These are phyloP conservation scores for Pseudopithomyces chartarum DNA, from an alignment of 2,329 filamentous ascomycete genomes.

Conservation along the genomic window DNA sequence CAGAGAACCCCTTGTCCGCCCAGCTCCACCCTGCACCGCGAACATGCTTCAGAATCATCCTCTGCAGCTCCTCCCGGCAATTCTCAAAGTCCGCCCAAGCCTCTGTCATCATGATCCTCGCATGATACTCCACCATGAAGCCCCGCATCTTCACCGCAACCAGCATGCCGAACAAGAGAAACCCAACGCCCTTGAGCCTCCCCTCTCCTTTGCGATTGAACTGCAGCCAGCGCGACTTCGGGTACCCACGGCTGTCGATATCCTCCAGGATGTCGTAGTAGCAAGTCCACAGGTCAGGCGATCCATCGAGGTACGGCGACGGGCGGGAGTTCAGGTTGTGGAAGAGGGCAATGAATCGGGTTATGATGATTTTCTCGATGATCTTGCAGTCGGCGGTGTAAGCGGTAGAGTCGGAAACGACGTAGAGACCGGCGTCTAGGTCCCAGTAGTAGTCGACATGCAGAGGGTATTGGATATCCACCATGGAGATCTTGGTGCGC, in stretches of 20 bases:
- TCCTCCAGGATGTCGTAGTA: slow-evolving; percentile 17
- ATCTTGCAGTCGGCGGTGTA: slow-evolving; percentile 21
- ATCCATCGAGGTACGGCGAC: slow-evolving; percentile 8
- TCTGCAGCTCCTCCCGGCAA: slow-evolving; percentile 11
- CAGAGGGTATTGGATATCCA: neutral
- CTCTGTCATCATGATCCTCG: slow-evolving; percentile 14
- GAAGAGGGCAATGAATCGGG: slow-evolving; percentile 11
- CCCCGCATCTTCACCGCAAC: slow-evolving; percentile 27
- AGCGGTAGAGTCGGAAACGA: slow-evolving; percentile 1
- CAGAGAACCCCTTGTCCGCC: neutral
- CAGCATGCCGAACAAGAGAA: slow-evolving; percentile 20
- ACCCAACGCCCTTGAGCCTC: neutral
- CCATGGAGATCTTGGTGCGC: slow-evolving; percentile 20
- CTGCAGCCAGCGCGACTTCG: slow-evolving; percentile 20
- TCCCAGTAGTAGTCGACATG: neutral
- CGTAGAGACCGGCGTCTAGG: neutral
- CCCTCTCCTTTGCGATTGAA: slow-evolving; percentile 13
- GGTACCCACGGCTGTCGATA: slow-evolving; percentile 9
- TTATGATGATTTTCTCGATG: slow-evolving; percentile 13
- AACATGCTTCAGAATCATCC: slow-evolving; percentile 16
- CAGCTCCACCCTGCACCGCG: slow-evolving; percentile 1
- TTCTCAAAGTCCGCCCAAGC: slow-evolving; percentile 23
- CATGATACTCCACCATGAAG: slow-evolving; percentile 16
- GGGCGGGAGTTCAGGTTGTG: no score
- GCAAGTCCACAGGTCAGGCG: slow-evolving; percentile 17